Conservation (phyloP, 768 basidiomycete genomes). For the Boletus sp. region DNA sequence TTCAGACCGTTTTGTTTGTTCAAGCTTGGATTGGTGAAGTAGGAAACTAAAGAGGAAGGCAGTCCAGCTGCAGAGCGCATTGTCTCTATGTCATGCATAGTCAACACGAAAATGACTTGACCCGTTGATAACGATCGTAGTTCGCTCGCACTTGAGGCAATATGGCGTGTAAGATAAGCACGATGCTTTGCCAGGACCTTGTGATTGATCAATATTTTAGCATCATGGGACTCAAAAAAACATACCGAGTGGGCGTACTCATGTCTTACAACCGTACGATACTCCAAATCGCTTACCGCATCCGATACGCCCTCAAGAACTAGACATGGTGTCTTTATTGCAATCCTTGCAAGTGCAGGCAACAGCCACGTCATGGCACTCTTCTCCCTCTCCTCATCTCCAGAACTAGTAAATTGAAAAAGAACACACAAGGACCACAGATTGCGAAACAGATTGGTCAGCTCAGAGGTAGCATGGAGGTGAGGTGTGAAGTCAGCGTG, state of each 20-base stretch:
- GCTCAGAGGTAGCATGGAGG: constrained; percentile 48
- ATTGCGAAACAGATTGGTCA: constrained; percentile 82
- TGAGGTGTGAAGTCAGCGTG: constrained; percentile 69
- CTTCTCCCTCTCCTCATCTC: constrained; percentile 44
- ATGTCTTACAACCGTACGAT: constrained; percentile 85
- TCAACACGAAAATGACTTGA: constrained; percentile 81
- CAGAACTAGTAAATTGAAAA: constrained; percentile 66
- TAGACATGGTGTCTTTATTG: constrained; percentile 81
- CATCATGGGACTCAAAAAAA: neutral
- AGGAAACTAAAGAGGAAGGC: constrained; percentile 79
- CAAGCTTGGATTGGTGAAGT: constrained; percentile 85
- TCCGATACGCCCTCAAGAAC: constrained; percentile 83
- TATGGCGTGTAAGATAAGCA: constrained; percentile 56
- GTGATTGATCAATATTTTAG: constrained; percentile 1
- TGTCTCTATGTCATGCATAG: constrained; percentile 85
- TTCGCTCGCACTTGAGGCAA: constrained; percentile 64
- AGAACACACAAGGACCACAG: constrained; percentile 93
- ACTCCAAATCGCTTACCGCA: constrained; percentile 85
- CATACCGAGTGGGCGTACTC: constrained; percentile 78
- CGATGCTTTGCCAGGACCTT: constrained; percentile 76
- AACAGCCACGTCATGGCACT: constrained; percentile 76
- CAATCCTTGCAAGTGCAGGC: constrained; percentile 75
- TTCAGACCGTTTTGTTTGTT: constrained; percentile 68
- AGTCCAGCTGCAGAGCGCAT: constrained; percentile 79
- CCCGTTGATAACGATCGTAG: constrained; percentile 74